Percentiles rank a stretch among this genome's conserved stretches.
Evolutionary conservation across 1,284 basidiomycete genomes (phyloP).

Genomic region (Vanrija pseudolonga): DNA sequence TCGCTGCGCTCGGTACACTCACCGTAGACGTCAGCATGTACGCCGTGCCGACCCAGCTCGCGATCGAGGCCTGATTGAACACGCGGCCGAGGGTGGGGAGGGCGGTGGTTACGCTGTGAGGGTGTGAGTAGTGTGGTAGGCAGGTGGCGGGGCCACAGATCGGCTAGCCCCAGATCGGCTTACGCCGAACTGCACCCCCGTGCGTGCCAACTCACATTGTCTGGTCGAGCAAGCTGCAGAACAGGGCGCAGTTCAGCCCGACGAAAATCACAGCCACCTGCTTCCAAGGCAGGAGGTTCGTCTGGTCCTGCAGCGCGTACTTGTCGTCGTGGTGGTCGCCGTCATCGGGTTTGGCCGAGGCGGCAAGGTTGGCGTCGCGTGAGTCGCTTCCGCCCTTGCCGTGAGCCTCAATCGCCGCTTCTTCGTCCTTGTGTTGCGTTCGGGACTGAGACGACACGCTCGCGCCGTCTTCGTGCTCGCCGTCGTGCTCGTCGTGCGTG

Average conservation of each 20-base stretch:
- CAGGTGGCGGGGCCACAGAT: conserved; percentile 51
- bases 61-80: conserved; percentile 62
- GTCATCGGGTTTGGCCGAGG: not conserved
- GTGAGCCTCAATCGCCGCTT: not conserved
- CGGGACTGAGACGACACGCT: not conserved
- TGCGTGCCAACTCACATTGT: conserved; percentile 34
- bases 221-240: conserved; percentile 56
- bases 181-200: no score
- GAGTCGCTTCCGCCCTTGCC: not conserved
- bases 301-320: conserved; percentile 61
- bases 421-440: conserved; percentile 1
- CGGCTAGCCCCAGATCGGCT: conserved; percentile 20
- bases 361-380: no score
- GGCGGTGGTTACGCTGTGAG: conserved; percentile 62
- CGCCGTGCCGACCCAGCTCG: conserved; percentile 59
- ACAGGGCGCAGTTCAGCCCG: conserved; percentile 52
- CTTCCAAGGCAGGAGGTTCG: conserved; percentile 64
- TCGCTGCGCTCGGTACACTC: not conserved
- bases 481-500: conserved; percentile 34
- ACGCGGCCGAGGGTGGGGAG: conserved; percentile 62
- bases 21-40: conserved; percentile 27
- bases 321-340: conserved; percentile 20
- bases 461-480: conserved; percentile 8
- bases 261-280: conserved; percentile 61
- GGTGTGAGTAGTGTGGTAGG: no score